Evolutionary conservation across 805 yeast species (phyloP), one percentile per base, ranked within the genome.

Genomic region (Myxozyma neglecta): DNA sequence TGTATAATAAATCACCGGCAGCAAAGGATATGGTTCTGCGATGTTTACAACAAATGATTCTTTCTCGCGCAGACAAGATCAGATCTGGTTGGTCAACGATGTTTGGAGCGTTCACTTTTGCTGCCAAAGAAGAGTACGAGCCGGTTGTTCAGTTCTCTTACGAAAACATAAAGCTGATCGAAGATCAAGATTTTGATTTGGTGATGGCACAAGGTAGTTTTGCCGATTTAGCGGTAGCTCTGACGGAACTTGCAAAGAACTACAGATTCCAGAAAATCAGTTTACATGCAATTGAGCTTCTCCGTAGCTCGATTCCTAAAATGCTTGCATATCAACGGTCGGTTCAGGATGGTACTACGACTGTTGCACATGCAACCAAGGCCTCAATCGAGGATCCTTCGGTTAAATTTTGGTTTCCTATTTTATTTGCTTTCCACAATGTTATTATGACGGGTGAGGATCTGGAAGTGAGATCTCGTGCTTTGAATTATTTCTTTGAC

Each of bases 1-100:
- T 79, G 57, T 83, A 90, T 71, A 88, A 89, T 64, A 80, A 80
- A 13, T 84, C 87, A 36, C 73, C 81, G 9, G 88, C 86, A 56
- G 93, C 91, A 34, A 89, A 88, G 71, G 94, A 89, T 59, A 85
- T 93, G 91, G 91, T 90, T 8, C 79, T 94, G 61, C 97, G 92
- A 68, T 92, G 97, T 75, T 82, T 93, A 68, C 84, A 86, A 66
- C 93, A 90, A 71, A 87, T 96, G 86, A 85, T 94, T 44, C 77
- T 84, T 64, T 85, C 90, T 32, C 88, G 90, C 70, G 84, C 92
- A 3, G 78, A 76, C 14, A 81, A 83, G 60, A 88, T 94, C 66
- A 87, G 85, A 71, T 91, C 97, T 18, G 99, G 99, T 50, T 94
- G 99, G 99, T 84, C 83, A 63, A 86, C 98, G 0, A 86, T 96